Conservation (phyloP, 2,329 filamentous ascomycete species). For the Polytolypa hystricis region DNA sequence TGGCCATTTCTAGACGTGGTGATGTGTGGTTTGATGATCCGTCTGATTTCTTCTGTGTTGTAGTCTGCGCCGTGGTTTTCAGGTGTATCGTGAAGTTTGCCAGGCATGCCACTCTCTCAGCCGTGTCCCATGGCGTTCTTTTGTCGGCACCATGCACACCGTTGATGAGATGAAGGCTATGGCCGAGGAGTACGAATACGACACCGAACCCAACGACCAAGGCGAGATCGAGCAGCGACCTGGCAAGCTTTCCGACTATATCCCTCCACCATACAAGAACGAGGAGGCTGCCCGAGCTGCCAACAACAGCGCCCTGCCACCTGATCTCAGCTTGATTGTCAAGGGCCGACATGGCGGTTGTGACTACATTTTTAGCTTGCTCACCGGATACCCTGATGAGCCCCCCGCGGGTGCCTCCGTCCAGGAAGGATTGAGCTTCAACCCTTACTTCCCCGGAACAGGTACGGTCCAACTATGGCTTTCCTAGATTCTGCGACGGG, state of each 20-base stretch:
- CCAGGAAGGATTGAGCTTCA: constrained; percentile 92
- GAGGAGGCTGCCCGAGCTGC: constrained; percentile 95
- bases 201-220: constrained; percentile 93
- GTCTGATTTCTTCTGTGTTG: constrained; percentile 10
- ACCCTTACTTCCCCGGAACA: constrained; percentile 98
- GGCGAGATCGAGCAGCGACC: constrained; percentile 97
- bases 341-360: constrained; percentile 97
- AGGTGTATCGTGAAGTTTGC: constrained; percentile 98
- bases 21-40: constrained; percentile 7
- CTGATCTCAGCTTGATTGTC: constrained; percentile 93
- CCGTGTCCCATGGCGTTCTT: constrained; percentile 83
- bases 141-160: constrained; percentile 86
- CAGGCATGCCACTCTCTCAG: constrained; percentile 92
- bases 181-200: constrained; percentile 98
- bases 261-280: constrained; percentile 93
- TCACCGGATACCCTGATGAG: constrained; percentile 97
- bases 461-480: constrained; percentile 38
- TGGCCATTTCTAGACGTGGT: constrained; percentile 7
- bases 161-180: constrained; percentile 96
- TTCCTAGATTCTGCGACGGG: too few species aligned
- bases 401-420: constrained; percentile 79
- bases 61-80: constrained; percentile 96
- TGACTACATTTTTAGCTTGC: constrained; percentile 94
- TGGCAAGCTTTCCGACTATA: constrained; percentile 96
- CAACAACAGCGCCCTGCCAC: constrained; percentile 95